Evolutionary conservation across 257 asterid species (phyloP), one percentile per base, ranked within the genome.

Genomic region (Apocynum venetum): DNA sequence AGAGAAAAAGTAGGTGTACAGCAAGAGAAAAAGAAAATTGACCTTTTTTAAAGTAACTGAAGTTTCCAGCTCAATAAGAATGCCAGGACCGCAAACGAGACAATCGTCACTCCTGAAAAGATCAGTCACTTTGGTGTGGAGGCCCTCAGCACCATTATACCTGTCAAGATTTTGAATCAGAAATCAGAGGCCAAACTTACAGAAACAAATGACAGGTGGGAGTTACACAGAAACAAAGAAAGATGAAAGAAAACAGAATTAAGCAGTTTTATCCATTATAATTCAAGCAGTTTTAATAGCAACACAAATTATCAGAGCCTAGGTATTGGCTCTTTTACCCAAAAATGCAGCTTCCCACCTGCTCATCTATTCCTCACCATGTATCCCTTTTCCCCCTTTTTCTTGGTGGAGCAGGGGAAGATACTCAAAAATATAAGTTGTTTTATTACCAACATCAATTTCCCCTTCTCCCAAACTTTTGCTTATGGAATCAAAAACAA

Each of bases 81-180:
- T 81, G n/a, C 99, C 99, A 57, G 99, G 99, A 79, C 99, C 97
- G 83, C 99, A 96, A 78, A 90, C 96, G 38, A 93, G 93, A 80
- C 99, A 96, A 46, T 96, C 97, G 36, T 82, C 82, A 80, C 92
- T 98, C 89, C 76, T 92, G 17, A 87, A 91, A 83, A 93, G 93
- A 81, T 96, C 96, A 0, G 99, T 96, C 73, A 93, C 99, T 81
- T 93, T 89, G 8, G 93, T 89, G 80, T 96, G 98, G 74, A 96
- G 97, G 80, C 99, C 97, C 83, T 88, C 98, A 77, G 93, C 97
- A 74, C 99, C 99, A 83, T 93, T 96, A 76, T 87, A 96, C 86
- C 97, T 95, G 80, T 31, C 47, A 76, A 59, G 71, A n/a, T 71
- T 47, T 35, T 53, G 35, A 40, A 71, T 8, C 64, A 64, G 74